These are phyloP conservation scores for Dothidotthia symphoricarpi DNA, from an alignment of 2,329 filamentous ascomycete genomes.

Conservation along the genomic window DNA sequence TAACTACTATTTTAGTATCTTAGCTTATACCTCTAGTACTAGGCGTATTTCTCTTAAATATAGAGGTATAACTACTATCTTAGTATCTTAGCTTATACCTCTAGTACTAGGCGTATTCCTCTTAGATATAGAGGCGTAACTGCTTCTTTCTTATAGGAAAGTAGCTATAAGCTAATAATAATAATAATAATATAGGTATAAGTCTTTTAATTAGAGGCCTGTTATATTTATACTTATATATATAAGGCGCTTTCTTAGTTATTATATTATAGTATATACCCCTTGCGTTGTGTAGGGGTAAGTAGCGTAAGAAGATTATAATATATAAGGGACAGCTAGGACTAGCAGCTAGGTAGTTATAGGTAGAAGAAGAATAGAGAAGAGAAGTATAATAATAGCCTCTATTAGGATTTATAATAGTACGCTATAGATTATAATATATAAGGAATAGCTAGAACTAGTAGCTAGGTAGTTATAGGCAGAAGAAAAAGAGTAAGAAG, in stretches of 20 bases:
- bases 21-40: too few relatives aligned
- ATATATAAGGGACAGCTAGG: conserved; percentile 13
- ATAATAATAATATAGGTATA: conserved; percentile 10
- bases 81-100: too few relatives aligned
- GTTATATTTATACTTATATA: conserved; percentile 10
- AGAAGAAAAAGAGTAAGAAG: too few relatives aligned
- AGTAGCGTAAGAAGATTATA: conserved; percentile 11
- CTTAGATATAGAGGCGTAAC: conserved; percentile 3
- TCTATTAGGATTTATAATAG: conserved; percentile 6
- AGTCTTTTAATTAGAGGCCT: conserved; percentile 11
- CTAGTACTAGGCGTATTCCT: too few relatives aligned
- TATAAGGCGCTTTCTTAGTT: conserved; percentile 8
- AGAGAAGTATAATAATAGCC: too few relatives aligned
- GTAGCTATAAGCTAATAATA: too few relatives aligned
- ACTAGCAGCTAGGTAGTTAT: conserved; percentile 6
- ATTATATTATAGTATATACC: conserved; percentile 17
- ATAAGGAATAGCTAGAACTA: too few relatives aligned
- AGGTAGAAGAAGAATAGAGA: conserved; percentile 5
- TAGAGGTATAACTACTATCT: too few relatives aligned
- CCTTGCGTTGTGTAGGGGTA: conserved; percentile 16
- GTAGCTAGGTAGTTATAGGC: too few relatives aligned
- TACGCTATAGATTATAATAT: conserved; percentile 21
- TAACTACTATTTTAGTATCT: too few relatives aligned
- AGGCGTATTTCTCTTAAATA: too few relatives aligned
- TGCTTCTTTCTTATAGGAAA: conserved; percentile 11